Conservation (phyloP, 1,284 basidiomycete species). For the Fomitopsis palustris region DNA sequence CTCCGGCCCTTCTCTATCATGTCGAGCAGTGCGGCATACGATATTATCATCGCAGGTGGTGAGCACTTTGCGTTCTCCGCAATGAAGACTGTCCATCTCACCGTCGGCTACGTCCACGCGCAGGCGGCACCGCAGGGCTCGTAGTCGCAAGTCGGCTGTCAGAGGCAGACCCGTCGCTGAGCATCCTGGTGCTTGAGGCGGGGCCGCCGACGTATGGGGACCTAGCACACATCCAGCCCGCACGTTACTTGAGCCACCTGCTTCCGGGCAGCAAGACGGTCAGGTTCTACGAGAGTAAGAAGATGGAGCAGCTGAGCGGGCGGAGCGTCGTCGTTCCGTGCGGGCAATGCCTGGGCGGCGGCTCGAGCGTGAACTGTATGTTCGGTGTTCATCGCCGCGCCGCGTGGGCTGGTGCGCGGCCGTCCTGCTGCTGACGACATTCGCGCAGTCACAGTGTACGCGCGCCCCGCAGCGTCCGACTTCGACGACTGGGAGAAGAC, state of each 20-base stretch:
- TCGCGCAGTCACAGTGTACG: conserved; percentile 51
- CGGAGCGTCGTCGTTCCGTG: conserved; percentile 38
- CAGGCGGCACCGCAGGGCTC: conserved; percentile 46
- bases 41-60: conserved; percentile 7
- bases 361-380: conserved; percentile 56
- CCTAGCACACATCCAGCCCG: conserved; percentile 47
- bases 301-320: conserved; percentile 40
- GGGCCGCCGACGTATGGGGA: conserved; percentile 43
- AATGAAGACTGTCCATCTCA: neutral
- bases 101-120: neutral
- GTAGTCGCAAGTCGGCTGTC: conserved; percentile 45
- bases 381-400: neutral
- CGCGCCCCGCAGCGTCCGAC: conserved; percentile 51
- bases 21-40: neutral
- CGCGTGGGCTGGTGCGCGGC: neutral
- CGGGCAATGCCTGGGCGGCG: conserved; percentile 55
- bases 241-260: conserved; percentile 39
- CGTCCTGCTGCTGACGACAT: neutral
- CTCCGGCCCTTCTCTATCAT: neutral
- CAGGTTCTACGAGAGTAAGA: conserved; percentile 38
- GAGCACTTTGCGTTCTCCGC: neutral
- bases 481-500: conserved; percentile 52
- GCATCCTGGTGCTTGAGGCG: conserved; percentile 43
- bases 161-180: conserved; percentile 39
- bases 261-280: conserved; percentile 37